Base-by-base conservation (phyloP, 495 filamentous ascomycete species). In the Penicillium simplicissimum region DNA sequence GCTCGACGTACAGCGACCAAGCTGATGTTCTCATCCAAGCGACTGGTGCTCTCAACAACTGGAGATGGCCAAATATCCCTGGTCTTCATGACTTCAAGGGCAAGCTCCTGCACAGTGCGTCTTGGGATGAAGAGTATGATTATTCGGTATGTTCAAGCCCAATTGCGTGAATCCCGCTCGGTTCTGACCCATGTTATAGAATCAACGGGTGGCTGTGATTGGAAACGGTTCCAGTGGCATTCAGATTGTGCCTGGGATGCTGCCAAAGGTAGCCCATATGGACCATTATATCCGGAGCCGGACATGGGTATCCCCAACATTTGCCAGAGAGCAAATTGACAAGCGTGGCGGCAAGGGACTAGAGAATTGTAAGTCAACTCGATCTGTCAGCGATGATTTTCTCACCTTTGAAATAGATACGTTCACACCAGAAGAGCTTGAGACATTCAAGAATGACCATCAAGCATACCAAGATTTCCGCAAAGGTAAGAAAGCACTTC, bases 181-280 rank as follows among this genome's bases (percentile, higher is more conserved):
- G n/a, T 60, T 73, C 58, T 76, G 45, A 72, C 3, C 4, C 9
- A 35, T n/a, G 0, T 70, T 14, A 53, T 61, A 76, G 60, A 76
- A 75, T 14, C 81, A 85, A 63, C 72, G 64, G 13, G 79, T 88
- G 38, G 83, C 80, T 3, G 69, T 86, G 0, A 81, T 87, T 54
- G 85, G 84, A 1, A 80, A 79, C 52, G 81, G 83, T 3, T 82
- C 73, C 6, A 81, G 77, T 63, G 76, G 75, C 3, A 75, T 78
- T 35, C 87, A 90, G 62, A 79, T 90, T 21, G 80, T 91, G 14
- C 85, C 87, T 1, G 80, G 80, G 8, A 79, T 90, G 23, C 78
- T 87, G 56, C 82, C 82, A 13, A 62, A 76, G 8, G 83, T 85
- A 14, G 66, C 73, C 11, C 76, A 80, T 19, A 72, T 82, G 15